phyloP scores from a whole-genome alignment of 164 flowering plant species.

The Piper betle region DNA sequence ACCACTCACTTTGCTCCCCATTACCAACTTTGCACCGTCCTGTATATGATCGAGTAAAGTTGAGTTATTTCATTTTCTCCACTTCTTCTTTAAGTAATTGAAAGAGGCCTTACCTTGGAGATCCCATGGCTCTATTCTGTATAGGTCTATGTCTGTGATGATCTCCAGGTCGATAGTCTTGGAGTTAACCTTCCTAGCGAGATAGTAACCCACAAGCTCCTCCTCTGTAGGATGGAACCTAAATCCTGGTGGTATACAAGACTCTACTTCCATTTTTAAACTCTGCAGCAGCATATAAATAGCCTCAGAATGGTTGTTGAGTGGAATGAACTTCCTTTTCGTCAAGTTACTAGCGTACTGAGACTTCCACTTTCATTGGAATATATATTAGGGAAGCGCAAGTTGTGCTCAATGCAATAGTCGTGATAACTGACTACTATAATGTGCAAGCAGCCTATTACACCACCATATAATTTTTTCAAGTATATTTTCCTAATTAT shows the following conservation, averaged over 20 bases:
- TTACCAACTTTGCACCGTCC: slow-evolving; percentile 43
- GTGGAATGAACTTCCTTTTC: no score
- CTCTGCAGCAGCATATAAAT: slow-evolving; percentile 3
- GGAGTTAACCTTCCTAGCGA: slow-evolving; percentile 42
- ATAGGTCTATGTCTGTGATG: slow-evolving; percentile 64
- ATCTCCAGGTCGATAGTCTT: slow-evolving; percentile 51
- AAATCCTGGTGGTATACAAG: slow-evolving; percentile 71
- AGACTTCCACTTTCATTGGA: no score
- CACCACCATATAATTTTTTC: no score
- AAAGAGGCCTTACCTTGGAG: slow-evolving; percentile 43
- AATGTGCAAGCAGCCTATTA: no score
- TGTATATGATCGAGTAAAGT: slow-evolving; percentile 4
- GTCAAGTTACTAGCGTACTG: no score
- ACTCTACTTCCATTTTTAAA: slow-evolving; percentile 33
- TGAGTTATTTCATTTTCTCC: no score
- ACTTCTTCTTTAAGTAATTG: neutral
- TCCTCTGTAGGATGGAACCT: slow-evolving; percentile 85
- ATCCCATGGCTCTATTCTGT: slow-evolving; percentile 83
- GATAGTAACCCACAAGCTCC: slow-evolving; percentile 75
- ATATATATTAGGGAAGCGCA: no score
- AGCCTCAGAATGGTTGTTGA: no score
- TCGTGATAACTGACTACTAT: no score
- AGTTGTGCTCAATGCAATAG: no score
- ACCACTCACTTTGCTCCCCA: slow-evolving; percentile 76
- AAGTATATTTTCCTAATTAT: no score